phyloP scores from a whole-genome alignment of 768 basidiomycete genomes.

The Clitopilus hobsonii region DNA sequence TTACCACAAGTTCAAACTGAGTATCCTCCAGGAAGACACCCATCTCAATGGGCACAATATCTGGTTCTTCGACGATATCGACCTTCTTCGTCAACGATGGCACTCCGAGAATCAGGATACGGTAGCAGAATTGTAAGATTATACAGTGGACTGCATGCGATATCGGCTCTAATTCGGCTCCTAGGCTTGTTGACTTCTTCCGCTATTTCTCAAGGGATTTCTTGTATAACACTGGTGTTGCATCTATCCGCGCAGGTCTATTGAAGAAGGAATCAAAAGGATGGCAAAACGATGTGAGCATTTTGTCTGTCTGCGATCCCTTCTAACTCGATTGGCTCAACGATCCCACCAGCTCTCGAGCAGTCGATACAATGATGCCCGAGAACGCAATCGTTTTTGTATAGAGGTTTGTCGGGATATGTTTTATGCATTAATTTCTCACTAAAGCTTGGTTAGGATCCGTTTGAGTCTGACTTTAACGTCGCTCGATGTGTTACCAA shows the following conservation, averaged over 20 bases:
- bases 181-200: slow-evolving; percentile 95
- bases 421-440: background rate
- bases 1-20: background rate
- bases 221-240: slow-evolving; percentile 84
- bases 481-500: slow-evolving; percentile 95
- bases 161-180: background rate
- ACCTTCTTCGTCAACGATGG: slow-evolving; percentile 88
- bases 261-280: slow-evolving; percentile 91
- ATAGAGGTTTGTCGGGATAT: slow-evolving; percentile 65
- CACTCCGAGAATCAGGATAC: slow-evolving; percentile 89
- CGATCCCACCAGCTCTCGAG: slow-evolving; percentile 36
- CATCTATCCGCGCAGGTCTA: slow-evolving; percentile 85
- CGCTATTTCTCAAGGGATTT: slow-evolving; percentile 95
- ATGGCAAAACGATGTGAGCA: slow-evolving; percentile 89
- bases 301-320: background rate
- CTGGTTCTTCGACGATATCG: slow-evolving; percentile 99
- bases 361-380: slow-evolving; percentile 57
- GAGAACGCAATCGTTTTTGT: slow-evolving; percentile 93
- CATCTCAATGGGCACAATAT: slow-evolving; percentile 79
- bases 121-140: slow-evolving; percentile 89
- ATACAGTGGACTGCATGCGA: background rate
- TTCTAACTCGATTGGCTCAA: background rate
- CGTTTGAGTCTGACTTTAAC: slow-evolving; percentile 95
- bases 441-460: slow-evolving; percentile 59
- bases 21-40: slow-evolving; percentile 59